phyloP scores from a whole-genome alignment of 176 grass and related monocot genomes.

The Oryza glaberrima region DNA sequence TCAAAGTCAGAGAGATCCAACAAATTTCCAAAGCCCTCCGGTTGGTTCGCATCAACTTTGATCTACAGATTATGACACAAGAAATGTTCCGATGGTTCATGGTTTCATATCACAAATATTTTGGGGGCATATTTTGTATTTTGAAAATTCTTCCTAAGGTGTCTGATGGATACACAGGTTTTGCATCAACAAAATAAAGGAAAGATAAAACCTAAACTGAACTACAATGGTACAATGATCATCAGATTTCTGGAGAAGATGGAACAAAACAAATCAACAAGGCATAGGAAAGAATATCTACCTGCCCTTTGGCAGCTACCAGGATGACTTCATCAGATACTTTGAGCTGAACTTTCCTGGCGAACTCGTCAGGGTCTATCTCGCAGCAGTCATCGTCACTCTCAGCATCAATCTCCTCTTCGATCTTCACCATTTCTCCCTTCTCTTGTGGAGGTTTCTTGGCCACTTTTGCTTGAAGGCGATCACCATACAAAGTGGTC shows the following conservation, averaged over 20 bases:
- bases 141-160: neutral
- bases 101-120: neutral
- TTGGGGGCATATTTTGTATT: neutral
- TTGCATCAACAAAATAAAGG: constrained; percentile 3
- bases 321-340: constrained; percentile 53
- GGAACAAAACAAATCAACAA: neutral
- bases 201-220: neutral
- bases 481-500: neutral
- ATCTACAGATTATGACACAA: constrained; percentile 46
- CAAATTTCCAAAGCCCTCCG: neutral
- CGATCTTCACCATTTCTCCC: constrained; percentile 31
- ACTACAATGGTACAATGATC: neutral
- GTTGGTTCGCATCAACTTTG: constrained; percentile 17
- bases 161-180: neutral
- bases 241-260: neutral
- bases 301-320: constrained; percentile 49
- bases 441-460: neutral
- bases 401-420: neutral
- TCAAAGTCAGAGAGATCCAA: neutral
- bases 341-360: constrained; percentile 26
- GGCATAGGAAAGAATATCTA: constrained; percentile 18
- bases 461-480: neutral
- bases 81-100: constrained; percentile 30
- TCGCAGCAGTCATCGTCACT: constrained; percentile 55
- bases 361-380: constrained; percentile 50